phyloP scores from a whole-genome alignment of 176 grass and related monocot genomes.

The Coix lacrymajobi region DNA sequence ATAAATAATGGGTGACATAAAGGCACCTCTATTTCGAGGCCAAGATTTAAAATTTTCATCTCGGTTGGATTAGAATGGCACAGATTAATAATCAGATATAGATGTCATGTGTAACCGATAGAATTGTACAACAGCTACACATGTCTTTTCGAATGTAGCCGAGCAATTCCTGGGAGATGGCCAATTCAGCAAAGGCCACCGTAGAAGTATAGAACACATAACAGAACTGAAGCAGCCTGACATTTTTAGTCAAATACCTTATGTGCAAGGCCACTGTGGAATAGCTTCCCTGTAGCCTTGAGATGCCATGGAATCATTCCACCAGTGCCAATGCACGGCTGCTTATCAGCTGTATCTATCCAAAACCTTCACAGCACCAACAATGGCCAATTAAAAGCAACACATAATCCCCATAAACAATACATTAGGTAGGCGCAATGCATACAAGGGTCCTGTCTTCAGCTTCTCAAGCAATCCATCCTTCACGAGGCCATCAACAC shows the following conservation, averaged over 20 bases:
- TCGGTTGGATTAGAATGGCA: not conserved
- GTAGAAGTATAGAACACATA: not conserved
- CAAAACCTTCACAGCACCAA: slow-evolving; percentile 56
- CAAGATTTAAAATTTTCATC: not conserved
- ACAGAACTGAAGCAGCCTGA: not conserved
- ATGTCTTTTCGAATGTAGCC: not conserved
- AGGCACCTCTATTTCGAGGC: not conserved
- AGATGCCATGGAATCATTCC: slow-evolving; percentile 90
- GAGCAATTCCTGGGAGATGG: not conserved
- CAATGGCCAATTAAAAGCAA: slow-evolving; percentile 6
- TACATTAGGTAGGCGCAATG: not conserved
- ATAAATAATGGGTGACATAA: not conserved
- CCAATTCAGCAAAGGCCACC: not conserved
- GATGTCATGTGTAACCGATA: not conserved
- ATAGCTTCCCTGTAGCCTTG: slow-evolving; percentile 82
- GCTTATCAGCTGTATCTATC: slow-evolving; percentile 95
- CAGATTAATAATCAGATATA: not conserved
- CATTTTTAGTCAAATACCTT: slow-evolving; percentile 53
- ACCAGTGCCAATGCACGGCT: slow-evolving; percentile 87
- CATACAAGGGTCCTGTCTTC: slow-evolving; percentile 82
- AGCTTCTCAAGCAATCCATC: slow-evolving; percentile 75
- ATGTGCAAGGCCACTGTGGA: slow-evolving; percentile 94
- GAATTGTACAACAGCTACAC: not conserved
- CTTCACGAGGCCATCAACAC: slow-evolving; percentile 77
- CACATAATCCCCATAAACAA: not conserved